Evolutionary conservation across 2,329 filamentous ascomycete species (phyloP).

Genomic region (Ilyonectria robusta): DNA sequence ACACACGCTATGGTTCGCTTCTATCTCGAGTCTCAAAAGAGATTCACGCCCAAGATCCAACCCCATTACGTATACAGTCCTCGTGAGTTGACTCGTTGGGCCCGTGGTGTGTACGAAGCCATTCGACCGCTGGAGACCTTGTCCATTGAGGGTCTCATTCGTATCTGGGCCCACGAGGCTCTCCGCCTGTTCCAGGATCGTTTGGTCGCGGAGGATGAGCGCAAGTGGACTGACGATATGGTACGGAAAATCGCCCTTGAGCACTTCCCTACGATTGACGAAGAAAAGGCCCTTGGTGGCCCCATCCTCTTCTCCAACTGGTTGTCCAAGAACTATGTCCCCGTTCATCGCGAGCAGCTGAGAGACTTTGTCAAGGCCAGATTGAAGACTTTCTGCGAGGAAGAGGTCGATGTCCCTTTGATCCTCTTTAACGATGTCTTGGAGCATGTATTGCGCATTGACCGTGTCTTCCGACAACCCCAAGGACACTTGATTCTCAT

Average conservation of each 20-base stretch:
- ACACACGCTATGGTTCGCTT: conserved; percentile 98
- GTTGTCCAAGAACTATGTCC: conserved; percentile 98
- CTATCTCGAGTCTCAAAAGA: conserved; percentile 93
- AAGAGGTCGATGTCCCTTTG: conserved; percentile 98
- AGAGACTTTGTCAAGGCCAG: conserved; percentile 98
- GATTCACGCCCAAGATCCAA: conserved; percentile 96
- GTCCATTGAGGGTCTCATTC: conserved; percentile 89
- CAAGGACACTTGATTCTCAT: conserved; percentile 99
- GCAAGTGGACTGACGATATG: conserved; percentile 93
- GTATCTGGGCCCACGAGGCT: conserved; percentile 99
- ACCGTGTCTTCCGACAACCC: conserved; percentile 97
- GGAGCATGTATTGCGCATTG: conserved; percentile 97
- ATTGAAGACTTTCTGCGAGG: conserved; percentile 98
- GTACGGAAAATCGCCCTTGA: conserved; percentile 90
- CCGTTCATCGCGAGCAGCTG: conserved; percentile 94
- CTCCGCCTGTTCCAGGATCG: conserved; percentile 97
- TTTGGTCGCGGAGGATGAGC: conserved; percentile 93
- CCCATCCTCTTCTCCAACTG: conserved; percentile 99
- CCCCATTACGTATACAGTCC: conserved; percentile 99
- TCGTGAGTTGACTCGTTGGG: conserved; percentile 97
- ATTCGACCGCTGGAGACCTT: conserved; percentile 92
- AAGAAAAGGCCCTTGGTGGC: conserved; percentile 87
- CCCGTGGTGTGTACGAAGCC: conserved; percentile 96
- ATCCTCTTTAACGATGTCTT: conserved; percentile 99
- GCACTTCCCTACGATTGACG: conserved; percentile 95